Conservation (phyloP, 192 early-diverging fungal species). For the Fimicolochytrium jonesii region DNA sequence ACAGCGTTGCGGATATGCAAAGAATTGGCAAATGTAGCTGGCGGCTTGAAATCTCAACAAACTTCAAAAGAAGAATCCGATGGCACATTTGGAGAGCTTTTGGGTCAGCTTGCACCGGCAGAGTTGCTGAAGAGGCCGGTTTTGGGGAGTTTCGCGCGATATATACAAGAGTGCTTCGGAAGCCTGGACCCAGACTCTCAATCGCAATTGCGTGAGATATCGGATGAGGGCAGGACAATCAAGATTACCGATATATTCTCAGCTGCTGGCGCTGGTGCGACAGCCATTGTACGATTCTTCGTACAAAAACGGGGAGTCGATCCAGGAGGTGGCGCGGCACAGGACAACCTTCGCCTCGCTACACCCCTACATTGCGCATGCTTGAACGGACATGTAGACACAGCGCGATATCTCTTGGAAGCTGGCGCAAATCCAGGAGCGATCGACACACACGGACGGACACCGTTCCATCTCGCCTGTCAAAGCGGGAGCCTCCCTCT, state of each 20-base stretch:
- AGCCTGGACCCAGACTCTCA: no score
- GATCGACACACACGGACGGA: slow-evolving; percentile 8
- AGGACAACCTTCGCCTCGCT: no score
- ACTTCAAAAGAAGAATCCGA: background rate
- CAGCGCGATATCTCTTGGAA: slow-evolving; percentile 8
- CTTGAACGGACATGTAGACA: slow-evolving; percentile 22
- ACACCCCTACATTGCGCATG: slow-evolving; percentile 33
- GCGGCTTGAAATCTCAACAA: no score
- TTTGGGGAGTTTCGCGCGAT: slow-evolving; percentile 23
- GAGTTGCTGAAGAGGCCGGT: slow-evolving; percentile 30
- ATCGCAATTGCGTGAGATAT: no score
- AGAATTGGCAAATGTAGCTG: background rate
- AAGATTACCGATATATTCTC: no score
- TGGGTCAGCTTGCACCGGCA: slow-evolving; percentile 32
- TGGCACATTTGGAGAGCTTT: slow-evolving; percentile 27
- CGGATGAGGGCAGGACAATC: no score
- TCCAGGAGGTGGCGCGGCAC: background rate
- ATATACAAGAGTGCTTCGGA: slow-evolving; percentile 12
- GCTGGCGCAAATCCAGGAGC: slow-evolving; percentile 1
- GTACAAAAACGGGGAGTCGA: background rate
- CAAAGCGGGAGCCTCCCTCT: slow-evolving; percentile 21
- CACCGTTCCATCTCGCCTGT: slow-evolving; percentile 28
- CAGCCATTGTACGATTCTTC: background rate
- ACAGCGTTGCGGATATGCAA: slow-evolving; percentile 28
- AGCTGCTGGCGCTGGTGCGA: slow-evolving; percentile 13